Evolutionary conservation across 2,329 filamentous ascomycete genomes (phyloP).

Genomic region (Sarocladiaceae sp.): DNA sequence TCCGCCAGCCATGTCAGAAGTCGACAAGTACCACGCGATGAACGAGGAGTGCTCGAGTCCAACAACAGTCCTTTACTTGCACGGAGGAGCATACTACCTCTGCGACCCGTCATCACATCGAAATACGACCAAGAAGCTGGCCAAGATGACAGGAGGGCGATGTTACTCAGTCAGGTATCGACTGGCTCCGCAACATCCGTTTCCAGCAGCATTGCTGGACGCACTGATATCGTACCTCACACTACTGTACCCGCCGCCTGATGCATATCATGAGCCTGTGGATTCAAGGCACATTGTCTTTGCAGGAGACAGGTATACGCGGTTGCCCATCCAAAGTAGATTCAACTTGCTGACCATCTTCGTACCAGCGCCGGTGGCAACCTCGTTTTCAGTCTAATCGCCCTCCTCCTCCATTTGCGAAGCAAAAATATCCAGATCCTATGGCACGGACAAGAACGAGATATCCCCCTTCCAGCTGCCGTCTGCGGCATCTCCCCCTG

Average conservation of each 20-base stretch:
- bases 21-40: constrained; percentile 57
- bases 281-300: constrained; percentile 61
- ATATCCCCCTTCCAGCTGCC: constrained; percentile 61
- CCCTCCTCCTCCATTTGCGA: constrained; percentile 59
- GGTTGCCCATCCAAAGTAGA: not conserved
- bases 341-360: not conserved
- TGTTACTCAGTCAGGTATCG: constrained; percentile 70
- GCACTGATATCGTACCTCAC: constrained; percentile 66
- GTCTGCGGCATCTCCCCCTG: constrained; percentile 60
- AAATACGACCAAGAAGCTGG: constrained; percentile 49
- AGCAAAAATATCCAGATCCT: constrained; percentile 38
- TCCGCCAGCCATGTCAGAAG: constrained; percentile 52
- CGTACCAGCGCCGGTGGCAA: constrained; percentile 63
- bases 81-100: constrained; percentile 70
- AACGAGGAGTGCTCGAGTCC: constrained; percentile 60
- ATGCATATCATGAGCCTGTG: constrained; percentile 60
- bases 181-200: constrained; percentile 66
- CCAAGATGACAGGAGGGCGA: constrained; percentile 59
- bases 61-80: constrained; percentile 65
- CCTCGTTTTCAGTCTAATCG: constrained; percentile 59
- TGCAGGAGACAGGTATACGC: constrained; percentile 55
- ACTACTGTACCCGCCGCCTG: constrained; percentile 64
- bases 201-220: constrained; percentile 69
- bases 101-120: constrained; percentile 66
- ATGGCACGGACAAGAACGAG: constrained; percentile 54